Percentiles rank a stretch among this genome's conserved stretches.
Evolutionary conservation across 2,329 filamentous ascomycete genomes (phyloP).

Genomic region (Seiridium cupressi): DNA sequence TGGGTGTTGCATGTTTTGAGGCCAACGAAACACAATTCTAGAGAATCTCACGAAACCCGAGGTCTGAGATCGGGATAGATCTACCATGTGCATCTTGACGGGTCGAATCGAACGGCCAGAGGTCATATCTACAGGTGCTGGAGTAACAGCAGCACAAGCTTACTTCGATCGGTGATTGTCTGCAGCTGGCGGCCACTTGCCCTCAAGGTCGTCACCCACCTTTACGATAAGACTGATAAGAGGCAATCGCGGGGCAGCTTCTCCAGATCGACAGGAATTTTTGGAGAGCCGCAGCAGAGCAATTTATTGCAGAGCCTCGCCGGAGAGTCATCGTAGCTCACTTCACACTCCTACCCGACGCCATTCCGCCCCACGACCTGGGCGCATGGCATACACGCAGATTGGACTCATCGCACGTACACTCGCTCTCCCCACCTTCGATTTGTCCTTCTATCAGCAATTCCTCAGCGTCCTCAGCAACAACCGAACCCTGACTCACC

Average conservation of each 20-base stretch:
- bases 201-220: constrained; percentile 3
- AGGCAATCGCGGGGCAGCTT: constrained; percentile 5
- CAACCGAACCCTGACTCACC: constrained; percentile 7
- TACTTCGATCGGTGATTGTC: not conserved
- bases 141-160: not conserved
- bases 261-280: not conserved
- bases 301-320: not conserved
- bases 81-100: no score
- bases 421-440: constrained; percentile 17
- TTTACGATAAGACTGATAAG: constrained; percentile 3
- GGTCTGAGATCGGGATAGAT: no score
- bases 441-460: constrained; percentile 16
- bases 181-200: not conserved
- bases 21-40: no score
- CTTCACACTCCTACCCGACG: not conserved
- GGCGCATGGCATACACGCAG: constrained; percentile 15
- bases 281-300: not conserved
- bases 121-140: not conserved
- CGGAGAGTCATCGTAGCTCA: constrained; percentile 1
- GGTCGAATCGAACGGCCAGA: no score
- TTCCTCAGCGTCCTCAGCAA: constrained; percentile 10
- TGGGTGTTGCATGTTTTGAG: no score
- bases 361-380: not conserved
- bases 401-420: constrained; percentile 17
- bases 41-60: no score